Conservation (phyloP, 192 early-diverging fungal species). For the Podila minutissima region DNA sequence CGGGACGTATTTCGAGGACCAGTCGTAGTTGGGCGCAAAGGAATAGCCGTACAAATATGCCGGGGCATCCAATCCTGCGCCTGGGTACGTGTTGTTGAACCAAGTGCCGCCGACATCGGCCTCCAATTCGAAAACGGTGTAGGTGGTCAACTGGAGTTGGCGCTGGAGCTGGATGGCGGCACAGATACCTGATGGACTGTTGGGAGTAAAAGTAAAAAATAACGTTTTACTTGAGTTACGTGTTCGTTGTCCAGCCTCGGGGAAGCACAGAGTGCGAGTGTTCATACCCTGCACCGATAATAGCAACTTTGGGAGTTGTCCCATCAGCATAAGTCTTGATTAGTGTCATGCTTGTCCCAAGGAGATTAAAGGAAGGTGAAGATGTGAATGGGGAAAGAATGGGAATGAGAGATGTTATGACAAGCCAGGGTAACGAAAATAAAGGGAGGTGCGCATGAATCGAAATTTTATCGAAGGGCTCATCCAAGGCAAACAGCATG, state of each 20-base stretch:
- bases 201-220: background rate
- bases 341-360: background rate
- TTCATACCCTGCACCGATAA: slow-evolving; percentile 24
- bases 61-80: slow-evolving; percentile 57
- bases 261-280: background rate
- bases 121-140: slow-evolving; percentile 49
- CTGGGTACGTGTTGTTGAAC: slow-evolving; percentile 51
- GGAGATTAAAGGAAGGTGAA: background rate
- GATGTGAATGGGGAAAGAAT: background rate
- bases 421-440: background rate
- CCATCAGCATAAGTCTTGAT: slow-evolving; percentile 11
- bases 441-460: background rate
- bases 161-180: slow-evolving; percentile 55
- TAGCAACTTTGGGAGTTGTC: slow-evolving; percentile 12
- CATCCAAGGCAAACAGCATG: no score
- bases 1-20: slow-evolving; percentile 40
- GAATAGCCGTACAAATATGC: slow-evolving; percentile 56
- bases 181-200: slow-evolving; percentile 49
- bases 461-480: no score
- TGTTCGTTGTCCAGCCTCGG: background rate
- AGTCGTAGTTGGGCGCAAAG: slow-evolving; percentile 57
- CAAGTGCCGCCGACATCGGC: slow-evolving; percentile 59
- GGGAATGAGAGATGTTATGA: background rate
- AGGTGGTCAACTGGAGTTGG: slow-evolving; percentile 43
- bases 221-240: background rate